Conservation (phyloP, 1,284 basidiomycete species). For the Ganoderma multipileum region DNA sequence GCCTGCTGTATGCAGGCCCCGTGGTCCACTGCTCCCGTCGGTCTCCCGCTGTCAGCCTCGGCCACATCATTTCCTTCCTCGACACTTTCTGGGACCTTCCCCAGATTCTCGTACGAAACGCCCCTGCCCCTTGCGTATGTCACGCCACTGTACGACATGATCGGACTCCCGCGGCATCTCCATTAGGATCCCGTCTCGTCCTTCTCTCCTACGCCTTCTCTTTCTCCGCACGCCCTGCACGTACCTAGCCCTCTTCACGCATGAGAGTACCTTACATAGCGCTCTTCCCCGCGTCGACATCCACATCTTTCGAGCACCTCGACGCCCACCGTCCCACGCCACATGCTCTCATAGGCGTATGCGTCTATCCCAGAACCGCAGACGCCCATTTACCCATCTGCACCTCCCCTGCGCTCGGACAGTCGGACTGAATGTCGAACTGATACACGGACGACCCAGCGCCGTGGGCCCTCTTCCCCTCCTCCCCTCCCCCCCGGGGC, state of each 20-base stretch:
- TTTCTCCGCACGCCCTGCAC: background rate
- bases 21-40: background rate
- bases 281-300: background rate
- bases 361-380: background rate
- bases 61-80: background rate
- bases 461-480: background rate
- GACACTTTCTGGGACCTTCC: conserved; percentile 1
- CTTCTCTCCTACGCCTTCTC: background rate
- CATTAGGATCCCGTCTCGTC: conserved; percentile 2
- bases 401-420: background rate
- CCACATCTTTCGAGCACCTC: no score
- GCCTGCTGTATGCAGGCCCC: background rate
- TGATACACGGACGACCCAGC: background rate
- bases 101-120: conserved; percentile 12
- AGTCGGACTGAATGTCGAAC: background rate
- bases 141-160: background rate
- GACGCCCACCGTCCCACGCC: background rate
- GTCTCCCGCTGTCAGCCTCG: background rate
- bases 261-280: background rate
- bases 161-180: conserved; percentile 7
- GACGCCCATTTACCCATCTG: background rate
- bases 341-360: background rate
- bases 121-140: conserved; percentile 1
- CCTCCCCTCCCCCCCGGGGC: no score
- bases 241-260: background rate